Evolutionary conservation across 169 alveolate species (phyloP).

Genomic region (Eimeria maxima): DNA sequence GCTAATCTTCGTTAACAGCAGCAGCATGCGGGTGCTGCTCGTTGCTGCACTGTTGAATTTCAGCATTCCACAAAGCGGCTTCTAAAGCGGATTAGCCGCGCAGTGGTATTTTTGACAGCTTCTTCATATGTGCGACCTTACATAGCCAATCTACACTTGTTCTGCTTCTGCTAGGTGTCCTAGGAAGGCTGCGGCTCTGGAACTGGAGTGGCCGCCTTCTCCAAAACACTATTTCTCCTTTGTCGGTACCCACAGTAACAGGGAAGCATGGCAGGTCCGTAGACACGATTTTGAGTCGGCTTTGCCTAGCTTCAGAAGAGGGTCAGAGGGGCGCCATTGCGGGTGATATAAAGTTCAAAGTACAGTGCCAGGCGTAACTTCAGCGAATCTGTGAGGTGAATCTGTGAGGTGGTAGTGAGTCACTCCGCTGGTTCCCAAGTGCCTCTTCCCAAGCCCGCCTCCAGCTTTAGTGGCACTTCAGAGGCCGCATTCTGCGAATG

Average conservation of each 20-base stretch:
- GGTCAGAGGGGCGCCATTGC: neutral
- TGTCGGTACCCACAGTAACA: neutral
- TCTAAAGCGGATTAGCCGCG: neutral
- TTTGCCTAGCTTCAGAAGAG: neutral
- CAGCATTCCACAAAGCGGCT: neutral
- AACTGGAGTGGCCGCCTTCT: neutral
- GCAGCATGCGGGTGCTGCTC: neutral
- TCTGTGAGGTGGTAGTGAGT: neutral
- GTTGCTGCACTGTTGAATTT: neutral
- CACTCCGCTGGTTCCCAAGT: neutral
- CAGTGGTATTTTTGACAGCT: neutral
- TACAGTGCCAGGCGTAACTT: neutral
- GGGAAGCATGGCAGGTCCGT: conserved; percentile 1
- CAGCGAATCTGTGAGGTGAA: neutral
- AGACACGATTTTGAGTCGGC: neutral
- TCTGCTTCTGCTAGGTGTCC: neutral
- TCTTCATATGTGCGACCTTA: neutral
- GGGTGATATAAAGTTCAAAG: neutral
- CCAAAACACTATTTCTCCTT: neutral
- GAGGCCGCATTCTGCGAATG: neutral
- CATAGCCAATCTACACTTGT: neutral
- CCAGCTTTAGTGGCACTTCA: neutral
- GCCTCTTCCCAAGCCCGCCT: too few relatives aligned
- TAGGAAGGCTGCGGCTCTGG: neutral
- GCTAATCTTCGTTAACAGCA: neutral